A percentile compares a stretch with the other conserved stretches of the same genome.
Evolutionary conservation across 805 yeast genomes (phyloP).

Genomic region (Komagataella phaffii): DNA sequence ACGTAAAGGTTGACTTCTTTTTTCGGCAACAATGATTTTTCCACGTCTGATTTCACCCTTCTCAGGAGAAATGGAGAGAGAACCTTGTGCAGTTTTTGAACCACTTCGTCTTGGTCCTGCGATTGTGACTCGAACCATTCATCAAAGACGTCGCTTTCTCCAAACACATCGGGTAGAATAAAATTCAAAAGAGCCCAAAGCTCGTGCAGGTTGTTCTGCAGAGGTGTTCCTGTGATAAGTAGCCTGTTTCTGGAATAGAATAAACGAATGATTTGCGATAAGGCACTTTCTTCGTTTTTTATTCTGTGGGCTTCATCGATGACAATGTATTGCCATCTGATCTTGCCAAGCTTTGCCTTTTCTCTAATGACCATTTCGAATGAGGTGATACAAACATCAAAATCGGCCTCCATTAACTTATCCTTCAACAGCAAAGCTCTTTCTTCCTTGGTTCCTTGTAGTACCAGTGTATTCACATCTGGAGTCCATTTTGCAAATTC

Average conservation of each 20-base stretch:
- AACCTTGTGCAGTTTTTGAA: conserved; percentile 63
- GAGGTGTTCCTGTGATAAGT: conserved; percentile 71
- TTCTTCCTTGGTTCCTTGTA: conserved; percentile 65
- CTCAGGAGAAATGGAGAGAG: conserved; percentile 64
- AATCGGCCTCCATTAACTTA: conserved; percentile 41
- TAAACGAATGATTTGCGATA: conserved; percentile 2
- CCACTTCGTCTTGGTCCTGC: conserved; percentile 27
- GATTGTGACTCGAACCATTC: conserved; percentile 49
- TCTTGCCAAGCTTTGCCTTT: conserved; percentile 50
- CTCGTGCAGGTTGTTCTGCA: conserved; percentile 70
- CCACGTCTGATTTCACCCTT: conserved; percentile 73
- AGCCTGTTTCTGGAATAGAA: conserved; percentile 36
- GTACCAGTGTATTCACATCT: conserved; percentile 52
- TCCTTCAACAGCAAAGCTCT: conserved; percentile 40
- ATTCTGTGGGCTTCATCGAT: conserved; percentile 80
- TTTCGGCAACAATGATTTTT: conserved; percentile 62
- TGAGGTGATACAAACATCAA: conserved; percentile 61
- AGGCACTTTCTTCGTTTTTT: conserved; percentile 53
- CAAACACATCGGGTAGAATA: conserved; percentile 65
- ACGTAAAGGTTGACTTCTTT: conserved; percentile 63
- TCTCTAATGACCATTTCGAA: conserved; percentile 71
- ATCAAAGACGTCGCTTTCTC: conserved; percentile 61
- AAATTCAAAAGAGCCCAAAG: conserved; percentile 73
- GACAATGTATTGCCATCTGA: conserved; percentile 64
- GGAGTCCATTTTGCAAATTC: conserved; percentile 76